Conservation (phyloP, 768 basidiomycete species). For the Clitopilus hobsonii region DNA sequence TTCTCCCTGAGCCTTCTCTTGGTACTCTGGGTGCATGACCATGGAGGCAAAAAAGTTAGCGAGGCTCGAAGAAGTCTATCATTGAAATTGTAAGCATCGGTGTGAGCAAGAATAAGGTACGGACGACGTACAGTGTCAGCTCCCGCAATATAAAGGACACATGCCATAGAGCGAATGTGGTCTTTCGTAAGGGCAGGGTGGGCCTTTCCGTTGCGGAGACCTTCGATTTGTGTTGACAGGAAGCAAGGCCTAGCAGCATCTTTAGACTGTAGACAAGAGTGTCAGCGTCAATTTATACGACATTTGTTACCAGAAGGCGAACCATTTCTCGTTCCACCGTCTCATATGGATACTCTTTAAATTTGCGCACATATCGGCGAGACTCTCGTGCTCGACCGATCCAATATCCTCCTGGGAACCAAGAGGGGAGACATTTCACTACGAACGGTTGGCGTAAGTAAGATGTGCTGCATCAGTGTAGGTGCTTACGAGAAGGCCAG, state of each 20-base stretch:
- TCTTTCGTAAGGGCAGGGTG: conserved; percentile 2
- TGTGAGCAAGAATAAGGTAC: not conserved
- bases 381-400: conserved; percentile 8
- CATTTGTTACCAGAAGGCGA: not conserved
- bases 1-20: conserved; percentile 27
- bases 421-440: conserved; percentile 10
- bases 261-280: conserved; percentile 4
- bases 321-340: conserved; percentile 12
- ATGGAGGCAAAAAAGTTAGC: conserved; percentile 33
- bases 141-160: conserved; percentile 10
- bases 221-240: conserved; percentile 7
- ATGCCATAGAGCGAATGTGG: conserved; percentile 7
- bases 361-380: conserved; percentile 1
- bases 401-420: conserved; percentile 18
- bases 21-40: conserved; percentile 25
- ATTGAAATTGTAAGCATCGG: not conserved
- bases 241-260: conserved; percentile 9
- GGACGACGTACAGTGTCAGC: conserved; percentile 11
- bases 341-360: conserved; percentile 10
- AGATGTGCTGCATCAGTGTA: not conserved
- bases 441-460: too few relatives aligned
- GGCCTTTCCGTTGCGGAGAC: conserved; percentile 2
- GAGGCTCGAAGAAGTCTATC: conserved; percentile 25
- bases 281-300: not conserved
- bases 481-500: conserved; percentile 12